Percentiles rank a stretch among this genome's conserved stretches.
These are phyloP conservation scores for Diutina pseudorugosa DNA, from an alignment of 1,139 yeast genomes.

Conservation along the genomic window DNA sequence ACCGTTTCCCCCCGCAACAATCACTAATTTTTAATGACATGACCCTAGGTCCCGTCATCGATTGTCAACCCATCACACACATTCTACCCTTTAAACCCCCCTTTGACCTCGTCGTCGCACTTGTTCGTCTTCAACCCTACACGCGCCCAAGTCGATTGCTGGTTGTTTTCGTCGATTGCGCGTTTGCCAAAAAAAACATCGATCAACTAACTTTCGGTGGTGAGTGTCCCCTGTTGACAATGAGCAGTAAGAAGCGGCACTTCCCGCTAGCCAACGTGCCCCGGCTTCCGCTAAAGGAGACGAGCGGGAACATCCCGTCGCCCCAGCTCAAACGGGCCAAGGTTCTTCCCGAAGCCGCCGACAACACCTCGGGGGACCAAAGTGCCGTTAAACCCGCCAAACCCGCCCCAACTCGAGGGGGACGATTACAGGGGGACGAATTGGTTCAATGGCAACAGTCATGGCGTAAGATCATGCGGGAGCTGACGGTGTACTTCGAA, in stretches of 20 bases:
- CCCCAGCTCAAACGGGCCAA: conserved; percentile 24
- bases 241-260: conserved; percentile 4
- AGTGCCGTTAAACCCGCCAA: neutral
- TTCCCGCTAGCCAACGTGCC: neutral
- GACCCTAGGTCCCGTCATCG: neutral
- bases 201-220: neutral
- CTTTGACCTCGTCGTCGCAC: neutral
- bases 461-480: conserved; percentile 71
- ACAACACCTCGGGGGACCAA: conserved; percentile 9
- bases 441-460: conserved; percentile 65
- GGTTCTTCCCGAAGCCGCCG: conserved; percentile 8
- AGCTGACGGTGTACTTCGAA: conserved; percentile 72
- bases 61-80: neutral
- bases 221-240: neutral
- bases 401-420: neutral
- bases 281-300: conserved; percentile 30
- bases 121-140: neutral
- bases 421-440: conserved; percentile 37
- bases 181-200: neutral
- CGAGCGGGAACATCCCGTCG: conserved; percentile 30
- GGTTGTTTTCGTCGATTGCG: neutral
- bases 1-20: neutral
- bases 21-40: neutral
- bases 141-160: neutral
- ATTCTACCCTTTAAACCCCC: neutral